Evolutionary conservation across 148 eudicot genomes (phyloP), one percentile per base, ranked within the genome.

Genomic region (Rhododendron mucronatum): DNA sequence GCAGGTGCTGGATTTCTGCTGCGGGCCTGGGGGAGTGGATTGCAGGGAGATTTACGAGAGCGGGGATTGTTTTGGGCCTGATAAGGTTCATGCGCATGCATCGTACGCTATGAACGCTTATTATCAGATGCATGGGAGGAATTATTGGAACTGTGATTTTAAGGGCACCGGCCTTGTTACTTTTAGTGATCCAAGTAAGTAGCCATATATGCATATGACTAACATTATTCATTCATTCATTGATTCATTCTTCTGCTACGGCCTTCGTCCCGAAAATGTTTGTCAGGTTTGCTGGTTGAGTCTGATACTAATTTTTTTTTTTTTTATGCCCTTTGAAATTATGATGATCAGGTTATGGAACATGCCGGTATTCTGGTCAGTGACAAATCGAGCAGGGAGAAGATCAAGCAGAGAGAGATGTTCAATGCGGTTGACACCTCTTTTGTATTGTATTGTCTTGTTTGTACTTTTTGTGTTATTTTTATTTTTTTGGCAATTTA

Each of bases 111-210:
- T 90, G 90, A 90, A 88, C 63, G 80, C 81, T 2, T 90, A 90
- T 21, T 90, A 88, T 81, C 89, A 88, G 80, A 88, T 88, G 92
- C 92, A 88, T 80, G 90, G 92, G 61, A 88, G 92, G 81, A 90
- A 87, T 78, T 88, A 88, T 61, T 88, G 90, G 90, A 88, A 88
- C 81, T 90, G 92, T 88, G 90, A 90, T 35, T 90, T 90, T 86
- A 90, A 90, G 53, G 87, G 88, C 35, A 87, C 88, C 73, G 92
- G 90, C 3, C 90, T 88, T 76, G 90, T 88, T 10, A 90, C 92
- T 35, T 88, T 88, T 83, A 83, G 90, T 53, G 92, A 90, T 81
- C 92, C 92, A 82, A 90, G 92, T 90, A 90, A 88, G 92, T 65
- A 12, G 7, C 26, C 8, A 73, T 30, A 30, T 30, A 30, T 73